A percentile compares a stretch with the other conserved stretches of the same genome.
Conservation (phyloP, 768 basidiomycete species). For the Imleria badia region DNA sequence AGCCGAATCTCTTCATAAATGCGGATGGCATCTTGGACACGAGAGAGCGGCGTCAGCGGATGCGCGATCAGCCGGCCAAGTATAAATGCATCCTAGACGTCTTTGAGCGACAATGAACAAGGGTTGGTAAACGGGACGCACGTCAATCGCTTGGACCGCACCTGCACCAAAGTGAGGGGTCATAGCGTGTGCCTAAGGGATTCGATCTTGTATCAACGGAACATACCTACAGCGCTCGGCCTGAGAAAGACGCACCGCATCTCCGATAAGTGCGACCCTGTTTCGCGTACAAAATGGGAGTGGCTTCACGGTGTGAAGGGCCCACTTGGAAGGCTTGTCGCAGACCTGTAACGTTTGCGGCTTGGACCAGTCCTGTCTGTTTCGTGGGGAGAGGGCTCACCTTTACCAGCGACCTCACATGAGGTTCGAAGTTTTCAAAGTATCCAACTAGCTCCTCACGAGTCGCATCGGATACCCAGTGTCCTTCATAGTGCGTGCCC, state of each 20-base stretch:
- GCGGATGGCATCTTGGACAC: constrained; percentile 2
- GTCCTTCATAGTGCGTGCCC: constrained; percentile 33
- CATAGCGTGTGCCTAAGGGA: not conserved
- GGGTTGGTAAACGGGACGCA: not conserved
- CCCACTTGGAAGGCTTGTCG: constrained; percentile 40
- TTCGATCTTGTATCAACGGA: too few species aligned
- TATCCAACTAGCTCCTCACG: constrained; percentile 31
- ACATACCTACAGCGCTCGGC: too few species aligned
- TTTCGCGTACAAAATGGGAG: constrained; percentile 40
- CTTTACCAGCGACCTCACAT: constrained; percentile 29
- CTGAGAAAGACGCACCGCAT: constrained; percentile 37
- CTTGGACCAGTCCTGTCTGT: not conserved
- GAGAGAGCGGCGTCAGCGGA: constrained; percentile 6
- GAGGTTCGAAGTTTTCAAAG: constrained; percentile 39
- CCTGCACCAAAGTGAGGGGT: not conserved
- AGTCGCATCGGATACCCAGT: constrained; percentile 28
- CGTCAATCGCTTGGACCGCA: not conserved
- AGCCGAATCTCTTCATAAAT: constrained; percentile 13
- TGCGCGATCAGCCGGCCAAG: constrained; percentile 23
- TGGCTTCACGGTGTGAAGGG: constrained; percentile 40
- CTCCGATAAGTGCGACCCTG: constrained; percentile 47
- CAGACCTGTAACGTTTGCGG: constrained; percentile 28
- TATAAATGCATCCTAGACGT: constrained; percentile 16
- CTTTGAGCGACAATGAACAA: not conserved
- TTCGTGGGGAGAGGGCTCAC: constrained; percentile 10